Evolutionary conservation across 768 basidiomycete species (phyloP).

Genomic region (Gyrodon lividus): DNA sequence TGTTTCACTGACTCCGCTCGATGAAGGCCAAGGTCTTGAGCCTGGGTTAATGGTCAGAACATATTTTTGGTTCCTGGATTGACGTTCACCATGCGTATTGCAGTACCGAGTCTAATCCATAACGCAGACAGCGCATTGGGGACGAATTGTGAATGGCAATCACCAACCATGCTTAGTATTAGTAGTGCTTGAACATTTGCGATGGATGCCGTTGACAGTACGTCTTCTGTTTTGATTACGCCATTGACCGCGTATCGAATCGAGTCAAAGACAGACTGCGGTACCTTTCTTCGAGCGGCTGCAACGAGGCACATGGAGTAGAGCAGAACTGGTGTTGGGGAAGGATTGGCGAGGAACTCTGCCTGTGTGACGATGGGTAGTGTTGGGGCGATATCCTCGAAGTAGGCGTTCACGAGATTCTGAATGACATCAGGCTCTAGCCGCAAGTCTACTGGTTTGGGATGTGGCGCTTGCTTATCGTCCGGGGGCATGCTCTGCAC

Average conservation of each 20-base stretch:
- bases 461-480: conserved; percentile 52
- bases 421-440: conserved; percentile 79
- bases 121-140: conserved; percentile 82
- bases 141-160: conserved; percentile 88
- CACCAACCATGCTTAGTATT: conserved; percentile 83
- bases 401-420: conserved; percentile 87
- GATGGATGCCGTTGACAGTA: conserved; percentile 82
- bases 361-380: conserved; percentile 85
- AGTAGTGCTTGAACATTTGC: conserved; percentile 86
- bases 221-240: conserved; percentile 86
- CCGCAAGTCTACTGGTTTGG: conserved; percentile 67
- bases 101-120: conserved; percentile 83
- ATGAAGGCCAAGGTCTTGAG: conserved; percentile 95
- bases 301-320: conserved; percentile 95
- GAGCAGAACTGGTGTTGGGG: conserved; percentile 77
- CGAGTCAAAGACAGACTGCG: conserved; percentile 84
- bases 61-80: conserved; percentile 2
- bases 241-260: conserved; percentile 85
- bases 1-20: conserved; percentile 85
- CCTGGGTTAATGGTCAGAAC: conserved; percentile 45
- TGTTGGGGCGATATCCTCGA: conserved; percentile 82
- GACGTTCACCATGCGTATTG: conserved; percentile 85
- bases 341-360: conserved; percentile 78
- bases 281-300: conserved; percentile 79
- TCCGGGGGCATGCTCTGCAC: conserved; percentile 63